phyloP scores from a whole-genome alignment of 2,329 filamentous ascomycete genomes.

The Aureobasidium musti region DNA sequence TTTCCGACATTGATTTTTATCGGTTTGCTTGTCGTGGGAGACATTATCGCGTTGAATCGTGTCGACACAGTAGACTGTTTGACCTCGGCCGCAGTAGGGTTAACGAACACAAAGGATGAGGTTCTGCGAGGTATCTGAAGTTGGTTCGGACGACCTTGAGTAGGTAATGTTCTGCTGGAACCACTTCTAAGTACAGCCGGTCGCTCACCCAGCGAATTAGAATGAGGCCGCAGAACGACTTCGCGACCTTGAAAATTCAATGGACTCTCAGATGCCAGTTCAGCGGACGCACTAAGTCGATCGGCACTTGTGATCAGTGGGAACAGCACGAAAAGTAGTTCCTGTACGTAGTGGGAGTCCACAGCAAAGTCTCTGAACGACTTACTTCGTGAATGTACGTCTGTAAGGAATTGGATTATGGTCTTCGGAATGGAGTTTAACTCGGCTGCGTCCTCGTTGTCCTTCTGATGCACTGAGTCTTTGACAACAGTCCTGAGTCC shows the following conservation, averaged over 20 bases:
- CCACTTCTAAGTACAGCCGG: conserved; percentile 71
- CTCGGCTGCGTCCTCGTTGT: conserved; percentile 52
- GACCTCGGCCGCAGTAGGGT: conserved; percentile 62
- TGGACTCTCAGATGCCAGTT: conserved; percentile 78
- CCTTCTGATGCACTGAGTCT: neutral
- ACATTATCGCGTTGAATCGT: conserved; percentile 64
- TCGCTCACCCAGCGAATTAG: conserved; percentile 57
- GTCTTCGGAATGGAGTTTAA: conserved; percentile 67
- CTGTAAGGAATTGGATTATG: conserved; percentile 74
- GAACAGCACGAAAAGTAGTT: conserved; percentile 78
- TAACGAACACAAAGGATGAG: conserved; percentile 89
- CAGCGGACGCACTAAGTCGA: conserved; percentile 76
- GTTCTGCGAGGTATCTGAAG: conserved; percentile 72
- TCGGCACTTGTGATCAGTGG: conserved; percentile 87
- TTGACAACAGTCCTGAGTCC: conserved; percentile 71
- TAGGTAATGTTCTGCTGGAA: conserved; percentile 45
- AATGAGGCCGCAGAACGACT: conserved; percentile 76
- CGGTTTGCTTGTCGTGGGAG: conserved; percentile 56
- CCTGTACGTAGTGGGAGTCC: conserved; percentile 76
- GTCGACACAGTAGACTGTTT: conserved; percentile 59
- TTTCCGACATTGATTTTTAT: conserved; percentile 59
- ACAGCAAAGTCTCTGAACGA: conserved; percentile 82
- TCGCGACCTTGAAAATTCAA: conserved; percentile 84
- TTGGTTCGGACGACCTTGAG: conserved; percentile 37
- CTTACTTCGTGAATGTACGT: conserved; percentile 73